A percentile compares a stretch with the other conserved stretches of the same genome.
phyloP scores from a whole-genome alignment of 495 filamentous ascomycete genomes.

The Xylaria castorea region DNA sequence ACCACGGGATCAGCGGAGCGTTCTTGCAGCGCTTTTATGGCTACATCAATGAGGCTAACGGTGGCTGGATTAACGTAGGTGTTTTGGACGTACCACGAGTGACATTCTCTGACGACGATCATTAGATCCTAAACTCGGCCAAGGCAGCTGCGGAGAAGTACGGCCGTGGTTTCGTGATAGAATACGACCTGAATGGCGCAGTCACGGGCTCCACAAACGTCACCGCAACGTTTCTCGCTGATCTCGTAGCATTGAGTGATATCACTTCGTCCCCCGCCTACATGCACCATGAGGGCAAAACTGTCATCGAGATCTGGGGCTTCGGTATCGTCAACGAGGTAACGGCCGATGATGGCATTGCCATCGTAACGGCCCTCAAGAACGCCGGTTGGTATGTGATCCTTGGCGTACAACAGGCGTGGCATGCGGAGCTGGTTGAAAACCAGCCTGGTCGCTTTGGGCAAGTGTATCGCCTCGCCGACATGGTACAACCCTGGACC shows the following conservation, averaged over 20 bases:
- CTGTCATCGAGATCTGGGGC: slow-evolving; percentile 43
- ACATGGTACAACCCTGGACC: slow-evolving; percentile 44
- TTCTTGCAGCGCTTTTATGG: slow-evolving; percentile 43
- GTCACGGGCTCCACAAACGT: slow-evolving; percentile 32
- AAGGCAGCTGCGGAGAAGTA: slow-evolving; percentile 42
- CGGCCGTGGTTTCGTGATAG: slow-evolving; percentile 40
- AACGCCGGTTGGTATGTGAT: slow-evolving; percentile 40
- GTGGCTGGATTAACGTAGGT: slow-evolving; percentile 37
- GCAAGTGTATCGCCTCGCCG: slow-evolving; percentile 37
- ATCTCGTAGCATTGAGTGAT: slow-evolving; percentile 33
- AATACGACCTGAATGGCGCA: slow-evolving; percentile 42
- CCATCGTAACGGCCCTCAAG: slow-evolving; percentile 40
- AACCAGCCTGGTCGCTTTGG: slow-evolving; percentile 35
- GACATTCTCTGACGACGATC: background rate
- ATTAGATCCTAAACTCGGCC: slow-evolving; percentile 37
- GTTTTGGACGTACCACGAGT: background rate
- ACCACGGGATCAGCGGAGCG: slow-evolving; percentile 43
- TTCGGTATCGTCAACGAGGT: slow-evolving; percentile 37
- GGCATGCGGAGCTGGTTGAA: slow-evolving; percentile 37
- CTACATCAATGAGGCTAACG: slow-evolving; percentile 40
- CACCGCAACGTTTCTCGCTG: slow-evolving; percentile 33
- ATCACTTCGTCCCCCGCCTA: slow-evolving; percentile 41
- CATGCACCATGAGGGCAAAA: slow-evolving; percentile 42
- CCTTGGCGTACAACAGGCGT: slow-evolving; percentile 37
- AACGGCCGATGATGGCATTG: slow-evolving; percentile 36